Percentiles rank a stretch among this genome's conserved stretches.
Evolutionary conservation across 257 asterid species (phyloP).

Genomic region (Ilex aquifolium): DNA sequence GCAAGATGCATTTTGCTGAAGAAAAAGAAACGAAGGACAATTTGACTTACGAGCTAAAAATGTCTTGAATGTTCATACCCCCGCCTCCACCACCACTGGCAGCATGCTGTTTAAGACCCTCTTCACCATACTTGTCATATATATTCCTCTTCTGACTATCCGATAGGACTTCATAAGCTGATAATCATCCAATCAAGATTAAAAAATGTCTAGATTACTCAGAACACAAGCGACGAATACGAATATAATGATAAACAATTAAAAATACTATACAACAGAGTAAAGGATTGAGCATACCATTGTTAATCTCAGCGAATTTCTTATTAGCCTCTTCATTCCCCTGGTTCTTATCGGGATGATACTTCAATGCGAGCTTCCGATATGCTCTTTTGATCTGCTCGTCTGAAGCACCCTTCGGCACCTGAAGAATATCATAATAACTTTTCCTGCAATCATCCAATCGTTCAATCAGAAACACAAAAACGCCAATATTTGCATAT

Average conservation of each 20-base stretch:
- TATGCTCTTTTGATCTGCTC: slow-evolving; percentile 93
- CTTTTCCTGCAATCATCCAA: slow-evolving; percentile 51
- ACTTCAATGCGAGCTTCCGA: slow-evolving; percentile 86
- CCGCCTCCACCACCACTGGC: slow-evolving; percentile 83
- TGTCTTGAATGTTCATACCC: slow-evolving; percentile 87
- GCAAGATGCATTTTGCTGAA: too few relatives aligned
- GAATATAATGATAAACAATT: not conserved
- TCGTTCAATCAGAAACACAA: not conserved
- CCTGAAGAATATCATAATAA: slow-evolving; percentile 77
- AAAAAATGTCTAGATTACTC: not conserved
- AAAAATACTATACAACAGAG: not conserved
- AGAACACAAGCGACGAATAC: not conserved
- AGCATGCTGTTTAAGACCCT: slow-evolving; percentile 89
- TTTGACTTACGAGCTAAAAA: slow-evolving; percentile 69
- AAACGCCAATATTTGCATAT: not conserved
- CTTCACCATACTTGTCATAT: slow-evolving; percentile 83
- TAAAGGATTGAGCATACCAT: slow-evolving; percentile 36
- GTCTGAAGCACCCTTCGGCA: slow-evolving; percentile 73
- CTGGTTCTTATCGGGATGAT: slow-evolving; percentile 87
- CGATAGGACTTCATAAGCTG: slow-evolving; percentile 89
- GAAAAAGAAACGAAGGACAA: not conserved
- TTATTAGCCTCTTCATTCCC: slow-evolving; percentile 92
- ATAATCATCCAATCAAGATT: slow-evolving; percentile 16
- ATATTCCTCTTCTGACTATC: slow-evolving; percentile 81
- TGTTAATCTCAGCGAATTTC: slow-evolving; percentile 88